A percentile compares a stretch with the other conserved stretches of the same genome.
Evolutionary conservation across 306 rosid genomes (phyloP).

Genomic region (Lathyrus aphaca): DNA sequence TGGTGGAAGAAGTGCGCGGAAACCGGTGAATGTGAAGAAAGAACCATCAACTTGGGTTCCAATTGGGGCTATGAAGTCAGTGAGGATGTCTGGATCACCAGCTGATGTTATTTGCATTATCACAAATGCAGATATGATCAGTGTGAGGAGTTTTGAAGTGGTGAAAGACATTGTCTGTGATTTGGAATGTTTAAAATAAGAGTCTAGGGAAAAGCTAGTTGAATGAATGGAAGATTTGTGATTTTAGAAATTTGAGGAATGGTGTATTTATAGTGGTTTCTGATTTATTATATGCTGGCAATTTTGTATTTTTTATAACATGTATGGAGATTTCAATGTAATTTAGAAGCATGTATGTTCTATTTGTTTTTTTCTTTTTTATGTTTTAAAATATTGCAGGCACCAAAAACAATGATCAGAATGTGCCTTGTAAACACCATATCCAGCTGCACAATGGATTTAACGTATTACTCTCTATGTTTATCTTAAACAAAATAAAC

Average conservation of each 20-base stretch:
- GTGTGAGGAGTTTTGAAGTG: conserved; percentile 25
- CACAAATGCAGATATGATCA: conserved; percentile 30
- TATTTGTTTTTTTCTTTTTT: background rate
- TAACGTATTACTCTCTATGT: too few relatives aligned
- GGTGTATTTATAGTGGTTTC: conserved; percentile 5
- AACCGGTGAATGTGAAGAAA: conserved; percentile 61
- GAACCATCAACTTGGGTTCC: conserved; percentile 25
- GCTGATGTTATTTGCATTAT: conserved; percentile 38
- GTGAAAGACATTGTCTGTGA: background rate
- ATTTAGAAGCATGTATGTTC: background rate
- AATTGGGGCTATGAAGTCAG: conserved; percentile 41
- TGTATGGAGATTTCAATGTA: conserved; percentile 27
- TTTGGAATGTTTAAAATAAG: background rate
- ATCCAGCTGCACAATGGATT: too few relatives aligned
- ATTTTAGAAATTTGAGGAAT: background rate
- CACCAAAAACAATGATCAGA: too few relatives aligned
- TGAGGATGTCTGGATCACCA: conserved; percentile 54
- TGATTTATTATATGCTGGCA: background rate
- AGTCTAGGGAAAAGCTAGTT: background rate
- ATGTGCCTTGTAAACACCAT: too few relatives aligned
- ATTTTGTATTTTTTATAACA: background rate
- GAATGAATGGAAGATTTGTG: too few relatives aligned
- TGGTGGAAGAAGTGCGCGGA: conserved; percentile 23
- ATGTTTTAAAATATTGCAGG: too few relatives aligned
- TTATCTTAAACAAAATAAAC: too few relatives aligned